Conservation (phyloP, 2,329 filamentous ascomycete species). For the Colletotrichum chlorophyti region DNA sequence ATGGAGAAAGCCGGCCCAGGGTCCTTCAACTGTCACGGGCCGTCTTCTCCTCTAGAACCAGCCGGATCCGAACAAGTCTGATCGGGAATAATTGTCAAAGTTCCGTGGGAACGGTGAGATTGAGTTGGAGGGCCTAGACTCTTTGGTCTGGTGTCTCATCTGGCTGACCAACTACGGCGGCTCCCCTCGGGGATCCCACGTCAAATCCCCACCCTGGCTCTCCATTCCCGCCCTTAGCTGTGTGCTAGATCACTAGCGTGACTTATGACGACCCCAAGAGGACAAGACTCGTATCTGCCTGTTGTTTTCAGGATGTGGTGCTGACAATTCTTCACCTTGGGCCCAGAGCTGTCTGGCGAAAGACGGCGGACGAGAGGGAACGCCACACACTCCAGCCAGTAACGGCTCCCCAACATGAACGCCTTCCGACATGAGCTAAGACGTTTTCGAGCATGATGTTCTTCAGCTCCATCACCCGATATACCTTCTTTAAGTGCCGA, state of each 20-base stretch:
- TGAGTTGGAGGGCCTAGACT: neutral
- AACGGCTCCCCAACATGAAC: slow-evolving; percentile 2
- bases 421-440: neutral
- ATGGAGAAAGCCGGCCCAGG: neutral
- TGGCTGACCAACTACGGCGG: slow-evolving; percentile 4
- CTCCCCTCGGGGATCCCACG: neutral
- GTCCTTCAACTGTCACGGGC: slow-evolving; percentile 3
- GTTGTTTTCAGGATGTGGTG: slow-evolving; percentile 16
- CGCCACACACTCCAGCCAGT: slow-evolving; percentile 6
- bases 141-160: neutral
- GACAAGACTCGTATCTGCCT: neutral
- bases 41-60: neutral
- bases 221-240: slow-evolving; percentile 13
- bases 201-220: neutral
- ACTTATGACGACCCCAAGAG: neutral
- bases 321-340: neutral
- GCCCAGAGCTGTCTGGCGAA: neutral
- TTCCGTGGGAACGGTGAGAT: slow-evolving; percentile 5
- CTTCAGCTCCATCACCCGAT: slow-evolving; percentile 1
- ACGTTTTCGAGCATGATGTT: slow-evolving; percentile 10
- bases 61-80: slow-evolving; percentile 13
- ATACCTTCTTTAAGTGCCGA: neutral
- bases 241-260: neutral
- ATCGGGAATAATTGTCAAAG: neutral
- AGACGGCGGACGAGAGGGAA: neutral